Percentiles rank a stretch among this genome's conserved stretches.
phyloP scores from a whole-genome alignment of 495 filamentous ascomycete genomes.

The Daldinia loculata region DNA sequence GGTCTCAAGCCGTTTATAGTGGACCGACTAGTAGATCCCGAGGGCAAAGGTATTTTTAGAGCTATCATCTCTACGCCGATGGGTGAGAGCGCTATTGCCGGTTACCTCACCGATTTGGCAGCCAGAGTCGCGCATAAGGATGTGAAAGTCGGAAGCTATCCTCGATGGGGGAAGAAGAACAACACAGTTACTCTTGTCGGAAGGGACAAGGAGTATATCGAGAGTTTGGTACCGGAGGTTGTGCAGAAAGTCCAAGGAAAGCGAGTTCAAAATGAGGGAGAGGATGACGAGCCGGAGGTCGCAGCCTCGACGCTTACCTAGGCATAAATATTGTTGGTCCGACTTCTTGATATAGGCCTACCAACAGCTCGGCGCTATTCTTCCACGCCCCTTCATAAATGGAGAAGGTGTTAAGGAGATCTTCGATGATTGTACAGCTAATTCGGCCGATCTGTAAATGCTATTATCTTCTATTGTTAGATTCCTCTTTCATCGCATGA shows the following conservation, averaged over 20 bases:
- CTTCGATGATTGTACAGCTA: slow-evolving; percentile 20
- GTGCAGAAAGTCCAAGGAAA: slow-evolving; percentile 56
- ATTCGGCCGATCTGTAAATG: slow-evolving; percentile 24
- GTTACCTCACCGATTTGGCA: slow-evolving; percentile 82
- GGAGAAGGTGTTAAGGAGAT: slow-evolving; percentile 31
- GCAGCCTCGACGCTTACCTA: background rate
- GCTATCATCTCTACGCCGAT: slow-evolving; percentile 87
- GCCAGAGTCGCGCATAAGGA: slow-evolving; percentile 72
- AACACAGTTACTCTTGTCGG: slow-evolving; percentile 96
- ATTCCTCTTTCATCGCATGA: background rate
- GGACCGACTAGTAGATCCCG: slow-evolving; percentile 76
- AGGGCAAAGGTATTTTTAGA: slow-evolving; percentile 78
- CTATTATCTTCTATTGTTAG: background rate
- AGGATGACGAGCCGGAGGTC: slow-evolving; percentile 51
- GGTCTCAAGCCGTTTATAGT: slow-evolving; percentile 74
- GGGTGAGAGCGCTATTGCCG: slow-evolving; percentile 83
- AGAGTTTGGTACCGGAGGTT: slow-evolving; percentile 62
- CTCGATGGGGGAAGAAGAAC: slow-evolving; percentile 83
- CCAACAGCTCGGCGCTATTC: slow-evolving; percentile 1
- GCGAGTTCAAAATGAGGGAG: slow-evolving; percentile 54
- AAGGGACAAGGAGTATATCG: slow-evolving; percentile 59
- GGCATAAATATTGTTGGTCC: background rate
- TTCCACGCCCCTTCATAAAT: slow-evolving; percentile 15
- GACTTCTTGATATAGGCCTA: background rate
- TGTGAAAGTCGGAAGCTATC: slow-evolving; percentile 97